These are phyloP conservation scores for Kernera saxatilis DNA, from an alignment of 345 rosid genomes.

Conservation along the genomic window DNA sequence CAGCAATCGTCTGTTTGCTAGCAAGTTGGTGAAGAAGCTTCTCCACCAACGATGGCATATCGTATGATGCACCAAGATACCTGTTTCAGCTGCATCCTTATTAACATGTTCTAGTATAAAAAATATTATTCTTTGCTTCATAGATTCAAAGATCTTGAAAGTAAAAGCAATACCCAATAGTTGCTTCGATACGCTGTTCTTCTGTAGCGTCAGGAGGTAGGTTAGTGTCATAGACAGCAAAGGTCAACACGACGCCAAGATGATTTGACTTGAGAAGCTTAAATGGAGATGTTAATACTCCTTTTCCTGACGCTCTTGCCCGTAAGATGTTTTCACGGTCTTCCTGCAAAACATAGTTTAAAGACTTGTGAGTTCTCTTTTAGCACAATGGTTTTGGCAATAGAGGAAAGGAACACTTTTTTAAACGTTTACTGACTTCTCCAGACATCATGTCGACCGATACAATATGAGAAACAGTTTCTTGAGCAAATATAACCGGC, in stretches of 20 bases:
- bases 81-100: conserved; percentile 31
- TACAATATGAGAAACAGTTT: conserved; percentile 91
- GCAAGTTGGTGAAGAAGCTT: conserved; percentile 95
- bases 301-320: conserved; percentile 93
- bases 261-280: conserved; percentile 90
- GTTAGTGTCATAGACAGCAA: conserved; percentile 72
- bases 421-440: conserved; percentile 43
- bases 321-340: conserved; percentile 89
- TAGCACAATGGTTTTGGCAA: background rate
- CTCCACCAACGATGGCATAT: conserved; percentile 92
- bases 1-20: conserved; percentile 80
- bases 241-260: conserved; percentile 87
- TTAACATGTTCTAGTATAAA: background rate
- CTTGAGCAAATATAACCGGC: conserved; percentile 89
- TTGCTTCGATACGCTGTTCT: conserved; percentile 61
- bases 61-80: conserved; percentile 95
- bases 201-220: conserved; percentile 69
- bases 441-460: conserved; percentile 99
- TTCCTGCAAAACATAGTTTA: conserved; percentile 50
- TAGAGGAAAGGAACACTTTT: background rate
- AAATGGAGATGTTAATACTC: conserved; percentile 93
- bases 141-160: background rate
- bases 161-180: conserved; percentile 59
- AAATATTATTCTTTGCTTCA: background rate
- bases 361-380: background rate